Percentiles rank a stretch among this genome's conserved stretches.
Evolutionary conservation across 1,284 basidiomycete genomes (phyloP).

Genomic region (Trichosporon inkin): DNA sequence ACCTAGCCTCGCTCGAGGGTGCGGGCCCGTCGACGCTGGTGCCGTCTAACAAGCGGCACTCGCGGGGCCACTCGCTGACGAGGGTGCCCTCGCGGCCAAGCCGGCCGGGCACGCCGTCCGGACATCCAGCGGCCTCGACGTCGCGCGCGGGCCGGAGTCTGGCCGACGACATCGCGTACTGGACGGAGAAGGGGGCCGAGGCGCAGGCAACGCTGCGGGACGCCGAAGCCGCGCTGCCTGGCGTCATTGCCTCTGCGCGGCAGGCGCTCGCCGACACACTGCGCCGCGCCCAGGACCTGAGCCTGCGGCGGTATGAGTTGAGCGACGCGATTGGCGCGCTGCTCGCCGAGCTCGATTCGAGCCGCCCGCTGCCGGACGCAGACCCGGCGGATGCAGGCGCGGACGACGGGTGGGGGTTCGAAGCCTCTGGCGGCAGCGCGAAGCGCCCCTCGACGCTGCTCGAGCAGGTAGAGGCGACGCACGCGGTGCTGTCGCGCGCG

Average conservation of each 20-base stretch:
- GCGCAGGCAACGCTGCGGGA: constrained; percentile 27
- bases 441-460: constrained; percentile 27
- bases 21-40: constrained; percentile 10
- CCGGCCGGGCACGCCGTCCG: constrained; percentile 4
- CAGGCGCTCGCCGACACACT: constrained; percentile 45
- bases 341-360: constrained; percentile 30
- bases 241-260: constrained; percentile 33
- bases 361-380: constrained; percentile 6
- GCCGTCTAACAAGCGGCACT: constrained; percentile 10
- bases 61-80: neutral
- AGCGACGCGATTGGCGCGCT: constrained; percentile 42
- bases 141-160: constrained; percentile 22
- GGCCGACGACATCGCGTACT: constrained; percentile 38
- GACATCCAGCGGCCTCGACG: neutral
- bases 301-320: constrained; percentile 64
- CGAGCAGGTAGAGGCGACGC: constrained; percentile 69
- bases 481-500: constrained; percentile 66
- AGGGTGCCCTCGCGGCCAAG: neutral
- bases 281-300: constrained; percentile 64
- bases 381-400: neutral
- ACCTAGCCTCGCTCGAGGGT: constrained; percentile 28
- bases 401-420: neutral
- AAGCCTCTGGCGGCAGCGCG: neutral
- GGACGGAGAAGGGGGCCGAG: constrained; percentile 28
- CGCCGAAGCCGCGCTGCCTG: constrained; percentile 31